Evolutionary conservation across 78 protist species (phyloP).

Genomic region (Dictyostelium purpureum): DNA sequence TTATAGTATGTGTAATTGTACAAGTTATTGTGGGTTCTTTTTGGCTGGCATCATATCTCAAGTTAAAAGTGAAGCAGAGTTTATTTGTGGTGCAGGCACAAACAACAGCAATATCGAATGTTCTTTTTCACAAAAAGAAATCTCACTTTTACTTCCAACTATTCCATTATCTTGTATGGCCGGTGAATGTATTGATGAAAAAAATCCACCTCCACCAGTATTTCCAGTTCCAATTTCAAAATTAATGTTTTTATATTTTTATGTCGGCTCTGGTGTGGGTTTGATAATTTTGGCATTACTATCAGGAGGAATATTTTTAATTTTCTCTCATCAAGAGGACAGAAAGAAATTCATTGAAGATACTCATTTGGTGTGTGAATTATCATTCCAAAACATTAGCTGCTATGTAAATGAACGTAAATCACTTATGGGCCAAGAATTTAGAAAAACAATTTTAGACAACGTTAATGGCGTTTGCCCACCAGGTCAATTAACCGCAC

Average conservation of each 20-base stretch:
- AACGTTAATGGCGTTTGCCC: slow-evolving; percentile 63
- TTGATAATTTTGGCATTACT: neutral
- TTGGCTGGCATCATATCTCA: neutral
- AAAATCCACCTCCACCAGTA: neutral
- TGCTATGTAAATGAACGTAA: slow-evolving; percentile 39
- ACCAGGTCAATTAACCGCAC: slow-evolving; percentile 73
- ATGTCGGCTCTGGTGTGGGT: neutral
- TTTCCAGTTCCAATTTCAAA: neutral
- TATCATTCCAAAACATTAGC: slow-evolving; percentile 11
- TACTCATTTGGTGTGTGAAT: slow-evolving; percentile 32
- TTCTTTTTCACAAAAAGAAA: neutral
- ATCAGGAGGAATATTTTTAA: neutral
- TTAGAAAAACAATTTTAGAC: slow-evolving; percentile 18
- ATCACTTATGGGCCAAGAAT: neutral
- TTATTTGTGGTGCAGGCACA: slow-evolving; percentile 5
- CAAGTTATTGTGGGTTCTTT: slow-evolving; percentile 36
- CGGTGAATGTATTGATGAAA: slow-evolving; percentile 37
- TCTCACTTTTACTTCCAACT: neutral
- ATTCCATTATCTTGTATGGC: slow-evolving; percentile 46
- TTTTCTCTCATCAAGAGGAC: neutral
- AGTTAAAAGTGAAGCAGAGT: neutral
- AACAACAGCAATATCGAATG: neutral
- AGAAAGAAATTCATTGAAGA: slow-evolving; percentile 12
- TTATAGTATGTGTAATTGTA: slow-evolving; percentile 19
- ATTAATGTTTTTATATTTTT: neutral